Evolutionary conservation across 2,329 filamentous ascomycete species (phyloP).

Genomic region (Sporothrix phasma): DNA sequence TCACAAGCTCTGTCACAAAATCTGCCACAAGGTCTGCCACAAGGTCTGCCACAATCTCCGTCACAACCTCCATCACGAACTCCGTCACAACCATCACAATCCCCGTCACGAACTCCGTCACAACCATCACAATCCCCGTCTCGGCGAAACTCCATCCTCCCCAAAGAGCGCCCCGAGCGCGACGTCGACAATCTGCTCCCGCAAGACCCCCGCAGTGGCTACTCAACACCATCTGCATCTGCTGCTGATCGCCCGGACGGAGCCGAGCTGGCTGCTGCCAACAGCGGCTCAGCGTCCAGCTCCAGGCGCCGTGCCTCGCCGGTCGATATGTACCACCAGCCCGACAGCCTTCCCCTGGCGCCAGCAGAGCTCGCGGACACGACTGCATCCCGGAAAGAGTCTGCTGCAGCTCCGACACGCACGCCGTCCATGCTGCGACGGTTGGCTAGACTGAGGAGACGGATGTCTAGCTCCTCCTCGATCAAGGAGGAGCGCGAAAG

Average conservation of each 20-base stretch:
- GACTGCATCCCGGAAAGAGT: slow-evolving; percentile 17
- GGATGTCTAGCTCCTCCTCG: slow-evolving; percentile 35
- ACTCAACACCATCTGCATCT: slow-evolving; percentile 1
- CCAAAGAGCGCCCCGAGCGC: background rate
- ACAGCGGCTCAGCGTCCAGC: background rate
- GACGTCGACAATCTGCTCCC: slow-evolving; percentile 1
- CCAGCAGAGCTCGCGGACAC: slow-evolving; percentile 7
- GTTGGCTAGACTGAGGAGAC: slow-evolving; percentile 12
- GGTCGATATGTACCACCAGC: slow-evolving; percentile 37
- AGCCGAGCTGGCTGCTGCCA: background rate
- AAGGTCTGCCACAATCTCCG: too few species aligned
- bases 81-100: too few species aligned
- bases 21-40: too few species aligned
- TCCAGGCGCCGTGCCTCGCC: slow-evolving; percentile 15
- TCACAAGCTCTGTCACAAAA: too few species aligned
- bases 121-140: too few species aligned
- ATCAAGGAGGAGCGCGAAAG: background rate
- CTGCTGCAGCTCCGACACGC: slow-evolving; percentile 6
- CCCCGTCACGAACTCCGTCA: too few species aligned
- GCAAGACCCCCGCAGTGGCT: background rate
- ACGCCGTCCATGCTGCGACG: slow-evolving; percentile 12
- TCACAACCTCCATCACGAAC: too few species aligned
- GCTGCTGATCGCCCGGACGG: background rate
- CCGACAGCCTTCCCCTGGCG: slow-evolving; percentile 35
- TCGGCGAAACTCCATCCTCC: background rate